phyloP scores from a whole-genome alignment of 2,329 filamentous ascomycete species.

The Xylariomycetidae sp. region DNA sequence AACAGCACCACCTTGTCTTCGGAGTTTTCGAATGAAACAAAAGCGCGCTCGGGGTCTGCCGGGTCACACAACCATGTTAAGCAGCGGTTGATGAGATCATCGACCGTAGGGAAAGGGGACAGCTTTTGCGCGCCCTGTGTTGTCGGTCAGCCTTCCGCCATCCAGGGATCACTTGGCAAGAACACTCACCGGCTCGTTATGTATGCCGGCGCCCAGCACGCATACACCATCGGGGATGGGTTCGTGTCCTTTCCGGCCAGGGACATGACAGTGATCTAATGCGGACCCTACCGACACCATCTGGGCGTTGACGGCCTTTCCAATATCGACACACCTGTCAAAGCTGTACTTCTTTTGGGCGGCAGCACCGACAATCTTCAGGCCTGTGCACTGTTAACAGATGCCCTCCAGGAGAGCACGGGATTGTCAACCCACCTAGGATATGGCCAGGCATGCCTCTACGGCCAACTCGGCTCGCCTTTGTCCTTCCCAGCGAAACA shows the following conservation, averaged over 20 bases:
- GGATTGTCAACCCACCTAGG: slow-evolving; percentile 32
- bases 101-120: slow-evolving; percentile 34
- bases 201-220: slow-evolving; percentile 49
- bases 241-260: slow-evolving; percentile 52
- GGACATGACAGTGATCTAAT: slow-evolving; percentile 67
- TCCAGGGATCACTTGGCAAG: too few species aligned
- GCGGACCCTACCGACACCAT: slow-evolving; percentile 60
- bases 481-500: slow-evolving; percentile 60
- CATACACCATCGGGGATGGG: slow-evolving; percentile 32
- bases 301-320: slow-evolving; percentile 54
- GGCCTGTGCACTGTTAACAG: slow-evolving; percentile 31
- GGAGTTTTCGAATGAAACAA: slow-evolving; percentile 35
- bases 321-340: slow-evolving; percentile 52
- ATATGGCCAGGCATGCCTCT: slow-evolving; percentile 64
- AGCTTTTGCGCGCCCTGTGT: slow-evolving; percentile 31
- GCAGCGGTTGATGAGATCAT: slow-evolving; percentile 38
- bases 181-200: slow-evolving; percentile 36
- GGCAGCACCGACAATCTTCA: slow-evolving; percentile 64
- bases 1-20: slow-evolving; percentile 44
- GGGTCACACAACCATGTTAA: slow-evolving; percentile 45
- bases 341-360: slow-evolving; percentile 50
- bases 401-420: neutral
- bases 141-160: neutral
- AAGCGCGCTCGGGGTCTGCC: slow-evolving; percentile 47
- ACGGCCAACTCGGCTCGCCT: slow-evolving; percentile 64